Evolutionary conservation across 169 alveolate species (phyloP).

Genomic region (Cryptosporidium tyzzeri): DNA sequence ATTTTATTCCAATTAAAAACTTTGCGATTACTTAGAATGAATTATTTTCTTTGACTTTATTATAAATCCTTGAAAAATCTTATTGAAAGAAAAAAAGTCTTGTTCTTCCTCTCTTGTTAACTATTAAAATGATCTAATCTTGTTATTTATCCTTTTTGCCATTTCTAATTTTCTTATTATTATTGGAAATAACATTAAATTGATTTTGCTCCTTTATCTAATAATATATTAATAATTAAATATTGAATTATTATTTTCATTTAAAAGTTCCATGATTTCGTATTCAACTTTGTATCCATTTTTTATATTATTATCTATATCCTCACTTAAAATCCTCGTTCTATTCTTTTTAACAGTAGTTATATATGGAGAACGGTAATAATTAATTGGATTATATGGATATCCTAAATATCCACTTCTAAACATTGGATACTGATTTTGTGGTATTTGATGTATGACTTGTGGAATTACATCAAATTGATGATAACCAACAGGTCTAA

Average conservation of each 20-base stretch:
- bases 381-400: slow-evolving; percentile 40
- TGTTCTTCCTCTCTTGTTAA: background rate
- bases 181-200: no score
- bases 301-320: background rate
- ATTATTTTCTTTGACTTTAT: no score
- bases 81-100: background rate
- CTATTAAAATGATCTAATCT: background rate
- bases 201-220: background rate
- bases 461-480: slow-evolving; percentile 19
- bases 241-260: slow-evolving; percentile 16
- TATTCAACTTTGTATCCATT: slow-evolving; percentile 10
- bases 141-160: no score
- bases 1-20: background rate
- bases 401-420: slow-evolving; percentile 36
- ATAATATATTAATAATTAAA: background rate
- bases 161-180: background rate
- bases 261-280: slow-evolving; percentile 15
- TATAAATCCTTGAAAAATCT: background rate
- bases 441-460: slow-evolving; percentile 18
- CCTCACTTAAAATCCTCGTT: slow-evolving; percentile 6
- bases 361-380: slow-evolving; percentile 48
- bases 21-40: background rate
- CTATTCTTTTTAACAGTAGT: background rate
- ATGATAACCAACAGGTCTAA: slow-evolving; percentile 24
- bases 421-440: slow-evolving; percentile 45